Conservation (phyloP, 1,284 basidiomycete genomes). For the Ustilago lituana region DNA sequence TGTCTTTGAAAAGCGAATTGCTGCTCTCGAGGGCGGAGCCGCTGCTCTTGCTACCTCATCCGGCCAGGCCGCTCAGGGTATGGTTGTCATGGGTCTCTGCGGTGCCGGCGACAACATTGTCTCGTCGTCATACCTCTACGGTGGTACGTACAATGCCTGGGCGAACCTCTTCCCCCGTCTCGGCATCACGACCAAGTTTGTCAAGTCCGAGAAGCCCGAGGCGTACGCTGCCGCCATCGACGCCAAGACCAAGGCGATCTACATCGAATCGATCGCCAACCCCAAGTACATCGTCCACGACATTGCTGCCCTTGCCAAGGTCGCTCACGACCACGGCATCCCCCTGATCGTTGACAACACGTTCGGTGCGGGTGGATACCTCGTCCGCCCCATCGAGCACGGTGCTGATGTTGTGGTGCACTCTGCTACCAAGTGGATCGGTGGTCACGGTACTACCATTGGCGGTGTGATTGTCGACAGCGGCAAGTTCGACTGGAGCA, state of each 20-base stretch:
- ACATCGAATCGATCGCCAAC: constrained; percentile 85
- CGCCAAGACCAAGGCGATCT: constrained; percentile 71
- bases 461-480: constrained; percentile 83
- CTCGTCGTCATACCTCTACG: constrained; percentile 70
- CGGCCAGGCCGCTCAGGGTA: constrained; percentile 83
- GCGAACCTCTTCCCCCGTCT: constrained; percentile 78
- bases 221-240: constrained; percentile 74
- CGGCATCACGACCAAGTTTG: constrained; percentile 81
- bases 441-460: constrained; percentile 87
- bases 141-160: constrained; percentile 85
- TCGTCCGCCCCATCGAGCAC: constrained; percentile 78
- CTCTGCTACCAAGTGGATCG: constrained; percentile 90
- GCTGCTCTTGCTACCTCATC: constrained; percentile 82
- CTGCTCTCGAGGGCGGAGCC: constrained; percentile 82
- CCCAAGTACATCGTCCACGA: constrained; percentile 80
- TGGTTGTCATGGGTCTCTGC: constrained; percentile 75
- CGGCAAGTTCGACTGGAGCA: constrained; percentile 84
- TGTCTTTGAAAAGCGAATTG: constrained; percentile 85
- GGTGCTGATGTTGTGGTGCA: constrained; percentile 89
- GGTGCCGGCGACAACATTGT: constrained; percentile 83
- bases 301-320: constrained; percentile 79
- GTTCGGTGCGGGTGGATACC: constrained; percentile 84
- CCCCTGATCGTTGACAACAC: constrained; percentile 90
- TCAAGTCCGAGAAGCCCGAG: constrained; percentile 74
- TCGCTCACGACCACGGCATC: constrained; percentile 78